phyloP scores from a whole-genome alignment of 2,329 filamentous ascomycete species.

The Fusarium sp. region DNA sequence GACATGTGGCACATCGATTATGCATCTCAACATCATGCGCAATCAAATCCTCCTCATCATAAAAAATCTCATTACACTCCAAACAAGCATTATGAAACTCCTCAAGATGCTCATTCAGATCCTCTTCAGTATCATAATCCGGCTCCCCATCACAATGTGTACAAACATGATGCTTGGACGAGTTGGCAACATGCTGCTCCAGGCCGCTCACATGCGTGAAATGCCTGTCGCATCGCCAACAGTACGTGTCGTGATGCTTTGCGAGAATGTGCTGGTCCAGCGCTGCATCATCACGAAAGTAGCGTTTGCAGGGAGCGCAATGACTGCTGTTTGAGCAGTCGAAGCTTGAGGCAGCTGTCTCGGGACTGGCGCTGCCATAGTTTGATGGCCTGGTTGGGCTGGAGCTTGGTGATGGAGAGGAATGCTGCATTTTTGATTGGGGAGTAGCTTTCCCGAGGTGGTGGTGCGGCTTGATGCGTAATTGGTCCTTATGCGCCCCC shows the following conservation, averaged over 20 bases:
- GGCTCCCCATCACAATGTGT: not conserved
- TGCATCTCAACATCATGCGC: constrained; percentile 28
- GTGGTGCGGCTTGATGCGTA: not conserved
- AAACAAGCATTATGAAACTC: not conserved
- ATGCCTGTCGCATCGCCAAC: constrained; percentile 16
- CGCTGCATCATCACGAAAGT: not conserved
- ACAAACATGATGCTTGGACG: constrained; percentile 4
- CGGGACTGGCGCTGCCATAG: not conserved
- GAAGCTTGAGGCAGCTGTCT: not conserved
- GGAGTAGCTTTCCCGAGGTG: not conserved
- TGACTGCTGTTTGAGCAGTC: not conserved
- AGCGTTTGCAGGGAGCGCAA: constrained; percentile 3
- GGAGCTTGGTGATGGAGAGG: not conserved
- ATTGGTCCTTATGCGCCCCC: not conserved
- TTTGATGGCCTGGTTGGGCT: not conserved
- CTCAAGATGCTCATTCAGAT: not conserved
- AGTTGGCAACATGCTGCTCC: constrained; percentile 13
- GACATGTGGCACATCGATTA: constrained; percentile 31
- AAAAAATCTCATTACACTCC: not conserved
- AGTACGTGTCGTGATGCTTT: constrained; percentile 10
- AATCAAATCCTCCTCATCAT: not conserved
- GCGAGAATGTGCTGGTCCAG: constrained; percentile 6
- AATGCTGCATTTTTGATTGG: not conserved
- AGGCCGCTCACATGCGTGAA: not conserved
- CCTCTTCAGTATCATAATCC: not conserved